These are phyloP conservation scores for Protomyces pachydermus DNA, from an alignment of 1,139 yeast species.

Conservation along the genomic window DNA sequence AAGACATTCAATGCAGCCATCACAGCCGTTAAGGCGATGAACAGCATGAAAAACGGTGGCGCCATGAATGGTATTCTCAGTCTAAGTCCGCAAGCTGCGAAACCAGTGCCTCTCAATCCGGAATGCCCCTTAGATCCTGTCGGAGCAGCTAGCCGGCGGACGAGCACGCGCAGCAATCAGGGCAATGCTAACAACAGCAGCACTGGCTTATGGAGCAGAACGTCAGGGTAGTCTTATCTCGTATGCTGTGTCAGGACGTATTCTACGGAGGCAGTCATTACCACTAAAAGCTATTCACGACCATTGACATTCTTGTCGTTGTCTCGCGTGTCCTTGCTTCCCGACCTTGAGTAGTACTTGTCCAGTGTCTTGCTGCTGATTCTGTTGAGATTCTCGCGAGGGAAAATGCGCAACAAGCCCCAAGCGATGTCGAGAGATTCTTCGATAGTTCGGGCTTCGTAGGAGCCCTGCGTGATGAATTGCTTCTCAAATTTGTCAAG, in stretches of 20 bases:
- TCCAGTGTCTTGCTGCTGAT: constrained; percentile 92
- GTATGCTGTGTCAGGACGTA: background rate
- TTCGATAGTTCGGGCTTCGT: constrained; percentile 44
- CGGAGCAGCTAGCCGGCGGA: background rate
- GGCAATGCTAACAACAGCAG: background rate
- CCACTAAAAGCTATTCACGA: background rate
- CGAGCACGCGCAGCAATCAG: background rate
- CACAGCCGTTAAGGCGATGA: constrained; percentile 22
- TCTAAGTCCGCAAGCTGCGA: constrained; percentile 37
- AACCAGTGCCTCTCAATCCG: constrained; percentile 12
- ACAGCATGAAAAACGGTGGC: constrained; percentile 30
- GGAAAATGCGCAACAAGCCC: constrained; percentile 95
- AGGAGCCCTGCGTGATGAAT: constrained; percentile 70
- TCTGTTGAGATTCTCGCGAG: constrained; percentile 97
- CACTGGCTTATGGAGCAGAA: background rate
- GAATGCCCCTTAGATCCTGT: constrained; percentile 22
- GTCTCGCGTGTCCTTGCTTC: constrained; percentile 23
- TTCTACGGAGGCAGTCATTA: background rate
- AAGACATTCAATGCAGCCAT: constrained; percentile 25
- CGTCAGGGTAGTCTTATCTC: background rate
- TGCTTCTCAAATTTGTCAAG: constrained; percentile 96
- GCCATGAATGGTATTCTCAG: constrained; percentile 42
- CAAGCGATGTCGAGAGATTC: constrained; percentile 97
- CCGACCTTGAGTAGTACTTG: constrained; percentile 59
- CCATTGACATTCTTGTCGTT: constrained; percentile 21